Evolutionary conservation across 2,329 filamentous ascomycete genomes (phyloP), one percentile per base, ranked within the genome.

Genomic region (Phyllosticta capitalensis): DNA sequence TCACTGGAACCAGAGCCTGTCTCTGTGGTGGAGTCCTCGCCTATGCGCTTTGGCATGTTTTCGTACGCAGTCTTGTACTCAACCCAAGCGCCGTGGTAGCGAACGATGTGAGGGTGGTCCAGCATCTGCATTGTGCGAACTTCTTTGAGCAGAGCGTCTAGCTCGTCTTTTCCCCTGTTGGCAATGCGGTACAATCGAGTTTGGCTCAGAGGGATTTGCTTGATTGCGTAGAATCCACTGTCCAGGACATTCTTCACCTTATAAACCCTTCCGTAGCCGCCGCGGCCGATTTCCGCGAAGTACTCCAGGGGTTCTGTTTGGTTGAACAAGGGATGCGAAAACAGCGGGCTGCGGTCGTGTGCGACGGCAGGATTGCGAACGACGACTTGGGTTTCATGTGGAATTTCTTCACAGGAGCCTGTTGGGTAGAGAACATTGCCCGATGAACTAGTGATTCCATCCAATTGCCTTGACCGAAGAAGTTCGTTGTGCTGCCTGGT

Each of bases 81-180:
- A 14, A 86, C 75, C 85, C 85, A 88, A 14, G 81, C 81, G 56
- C 79, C 79, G 66, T 83, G 83, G 65, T 88, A 88, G 22, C 84
- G 78, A 38, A 88, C 85, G 59, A 88, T 80, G 66, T 88, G 86
- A 5, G 77, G 77, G 68, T 88, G 85, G 52, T 87, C 81, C 17
- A 87, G 73, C 24, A 77, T 75, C 53, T 85, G 84, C 52, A 88
- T 73, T 0, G 83, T 83, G 54, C 83, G 77, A 9, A 87, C 79
- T 69, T 87, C 84, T 59, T 78, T 78, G 58, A 86, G 74, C 30
- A 86, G 76, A 55, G 72, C 75, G 64, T 84, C 81, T 50, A 85
- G 70, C 61, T 82, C 81, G 56, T 77, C 72, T 30, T 79, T 72
- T 0, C 79, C 80, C 21, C 77, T 75, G 56, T 78, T 72, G 53